Conservation (phyloP, 768 basidiomycete species). For the Russula abietina region DNA sequence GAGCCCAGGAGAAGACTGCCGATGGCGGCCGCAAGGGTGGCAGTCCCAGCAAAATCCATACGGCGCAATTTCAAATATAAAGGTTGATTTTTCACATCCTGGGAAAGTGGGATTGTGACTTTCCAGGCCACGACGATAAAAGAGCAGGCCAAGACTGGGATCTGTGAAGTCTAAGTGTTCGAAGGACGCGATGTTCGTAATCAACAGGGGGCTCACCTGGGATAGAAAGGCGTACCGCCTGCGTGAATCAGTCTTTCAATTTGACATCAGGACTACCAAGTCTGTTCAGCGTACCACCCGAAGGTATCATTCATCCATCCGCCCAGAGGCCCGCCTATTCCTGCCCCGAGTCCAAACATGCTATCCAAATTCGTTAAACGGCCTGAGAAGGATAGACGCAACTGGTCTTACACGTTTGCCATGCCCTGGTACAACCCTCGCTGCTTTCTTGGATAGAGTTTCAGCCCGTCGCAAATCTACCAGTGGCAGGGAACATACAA, state of each 20-base stretch:
- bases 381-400: not conserved
- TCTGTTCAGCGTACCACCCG: constrained; percentile 58
- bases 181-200: constrained; percentile 6
- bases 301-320: constrained; percentile 82
- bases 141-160: constrained; percentile 71
- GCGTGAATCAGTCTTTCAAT: constrained; percentile 22
- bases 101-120: constrained; percentile 72
- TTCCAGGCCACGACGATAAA: constrained; percentile 65
- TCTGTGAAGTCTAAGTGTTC: constrained; percentile 36
- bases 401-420: constrained; percentile 65
- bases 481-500: constrained; percentile 46
- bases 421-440: constrained; percentile 89
- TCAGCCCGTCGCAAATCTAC: constrained; percentile 11
- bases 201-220: constrained; percentile 47
- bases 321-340: constrained; percentile 72
- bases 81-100: constrained; percentile 53
- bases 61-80: constrained; percentile 61
- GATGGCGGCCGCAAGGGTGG: constrained; percentile 68
- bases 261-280: not conserved
- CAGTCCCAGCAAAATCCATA: constrained; percentile 79
- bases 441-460: constrained; percentile 53
- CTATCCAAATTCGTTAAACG: constrained; percentile 35
- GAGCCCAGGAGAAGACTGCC: constrained; percentile 71
- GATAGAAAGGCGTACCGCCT: constrained; percentile 85
- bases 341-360: constrained; percentile 78